Base-by-base conservation (phyloP, 495 filamentous ascomycete species). In the Penicillium coprophilum region DNA sequence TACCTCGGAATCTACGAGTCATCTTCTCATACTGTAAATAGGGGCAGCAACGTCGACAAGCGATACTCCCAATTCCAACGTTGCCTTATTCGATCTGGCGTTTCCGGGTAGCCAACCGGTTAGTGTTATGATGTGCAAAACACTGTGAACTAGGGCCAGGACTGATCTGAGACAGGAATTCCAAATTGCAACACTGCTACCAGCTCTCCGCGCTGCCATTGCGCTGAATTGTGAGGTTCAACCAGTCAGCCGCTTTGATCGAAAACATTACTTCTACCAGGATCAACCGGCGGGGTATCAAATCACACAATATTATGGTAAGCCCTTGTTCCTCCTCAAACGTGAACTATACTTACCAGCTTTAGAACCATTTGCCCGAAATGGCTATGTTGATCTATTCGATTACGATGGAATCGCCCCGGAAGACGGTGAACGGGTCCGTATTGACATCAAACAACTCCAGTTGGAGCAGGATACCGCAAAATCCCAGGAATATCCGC, bases 241-340 rank as follows among this genome's bases (percentile, higher is more conserved):
- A 65, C 78, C 71, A 2, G 79, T 80, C 45, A 95, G 90, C 65
- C 81, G 81, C 31, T 99, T 95, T 71, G 94, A 99, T 72, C 82
- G 94, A 47, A 99, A 99, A 69, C 94, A 99, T 65, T 99, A 99
- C 69, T 97, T 97, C 72, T 95, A 97, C 73, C 93, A 92, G 81
- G 94, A 99, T 71, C 94, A 99, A 67, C 94, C 95, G 7, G 78
- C 87, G 0, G 94, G 94, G 0, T 99, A 97, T 71, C 94, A 99
- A 70, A 94, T 99, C 53, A 99, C 94, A 7, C 95, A 99, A 65
- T 97, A 92, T 72, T 96, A 87, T 63, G 81, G 80, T 83, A 84
- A 19, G 58, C 44, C 44, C 5, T 39, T 19, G 15, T 47, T 36
- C 6, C 32, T 36, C 24, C 46, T 28, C 10, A 4, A 21, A 46